Conservation (phyloP, 306 rosid species). For the Ormosia emarginata region DNA sequence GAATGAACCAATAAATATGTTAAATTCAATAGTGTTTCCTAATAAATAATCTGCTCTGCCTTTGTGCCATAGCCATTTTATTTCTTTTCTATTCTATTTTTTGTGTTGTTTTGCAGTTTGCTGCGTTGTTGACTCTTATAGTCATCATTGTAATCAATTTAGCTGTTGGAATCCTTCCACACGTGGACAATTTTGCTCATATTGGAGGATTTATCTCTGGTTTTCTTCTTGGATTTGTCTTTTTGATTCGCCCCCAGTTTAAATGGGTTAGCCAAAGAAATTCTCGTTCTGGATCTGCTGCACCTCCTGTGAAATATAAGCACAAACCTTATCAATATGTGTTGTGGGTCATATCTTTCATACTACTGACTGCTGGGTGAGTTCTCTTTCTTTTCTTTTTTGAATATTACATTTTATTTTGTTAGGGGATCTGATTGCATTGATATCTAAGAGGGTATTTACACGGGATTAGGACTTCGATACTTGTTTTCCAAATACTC, state of each 20-base stretch:
- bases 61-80: conserved; percentile 17
- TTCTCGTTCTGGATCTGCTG: conserved; percentile 17
- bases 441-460: background rate
- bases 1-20: background rate
- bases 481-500: conserved; percentile 11
- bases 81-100: background rate
- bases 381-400: conserved; percentile 20
- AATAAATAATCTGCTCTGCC: background rate
- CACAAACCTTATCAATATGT: conserved; percentile 70
- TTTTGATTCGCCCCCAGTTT: conserved; percentile 75
- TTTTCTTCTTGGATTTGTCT: conserved; percentile 79
- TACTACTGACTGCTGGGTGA: conserved; percentile 54
- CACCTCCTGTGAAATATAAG: conserved; percentile 46
- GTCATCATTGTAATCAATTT: conserved; percentile 59
- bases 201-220: conserved; percentile 85
- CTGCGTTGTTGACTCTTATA: conserved; percentile 62
- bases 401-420: background rate
- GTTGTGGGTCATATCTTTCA: conserved; percentile 57
- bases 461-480: background rate
- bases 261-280: conserved; percentile 54
- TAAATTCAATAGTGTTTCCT: background rate
- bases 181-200: conserved; percentile 86
- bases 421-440: background rate
- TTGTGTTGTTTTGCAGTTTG: conserved; percentile 44
- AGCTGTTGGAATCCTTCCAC: conserved; percentile 87